Base-by-base conservation (phyloP, 495 filamentous ascomycete genomes). In the Jackrogersella minutella region DNA sequence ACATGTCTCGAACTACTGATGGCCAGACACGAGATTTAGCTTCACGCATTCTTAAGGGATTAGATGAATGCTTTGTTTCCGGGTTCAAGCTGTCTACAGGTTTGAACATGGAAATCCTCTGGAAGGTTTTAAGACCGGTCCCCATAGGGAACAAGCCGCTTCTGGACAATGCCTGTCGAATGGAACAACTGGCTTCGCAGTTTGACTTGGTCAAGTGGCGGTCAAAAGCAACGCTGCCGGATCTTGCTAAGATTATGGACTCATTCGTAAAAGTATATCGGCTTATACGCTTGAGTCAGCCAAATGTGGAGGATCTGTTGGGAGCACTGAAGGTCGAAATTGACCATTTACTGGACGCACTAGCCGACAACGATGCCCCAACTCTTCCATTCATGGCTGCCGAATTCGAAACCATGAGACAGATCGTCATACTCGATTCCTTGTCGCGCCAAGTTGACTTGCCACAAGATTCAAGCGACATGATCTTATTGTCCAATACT, bases 31-130 rank as follows among this genome's bases (percentile, higher is more conserved):
- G 62, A 17, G 63, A 66, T 36, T 58, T 82, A n/a, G 54, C 79
- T 11, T 69, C 64, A 3, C 43, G 58, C 4, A 55, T 82, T 5
- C 31, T 66, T 0, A 66, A 64, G 3, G 73, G 63, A 5, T 69
- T 84, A 1, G 71, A 82, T 22, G 73, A 73, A 4, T 77, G 76
- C 37, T 85, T 86, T 39, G 68, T 74, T 1, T 73, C 78, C 10
- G 81, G 78, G 2, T 86, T 86, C 70, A 85, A 88, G 41, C 77
- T 95, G 5, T 85, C 80, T 0, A 93, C 87, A 2, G 93, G 93
- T 1, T 82, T 92, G 14, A 88, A 86, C 62, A 97, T 98, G 92
- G 91, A 97, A 72, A 77, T 76, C 22, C 81, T 98, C 0, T 99
- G 95, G 49, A 82, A 83, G 34, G 64, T 76, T 0, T 86, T 94